Conservation (phyloP, 495 filamentous ascomycete genomes). For the Podospora bellae-mahoneyi region DNA sequence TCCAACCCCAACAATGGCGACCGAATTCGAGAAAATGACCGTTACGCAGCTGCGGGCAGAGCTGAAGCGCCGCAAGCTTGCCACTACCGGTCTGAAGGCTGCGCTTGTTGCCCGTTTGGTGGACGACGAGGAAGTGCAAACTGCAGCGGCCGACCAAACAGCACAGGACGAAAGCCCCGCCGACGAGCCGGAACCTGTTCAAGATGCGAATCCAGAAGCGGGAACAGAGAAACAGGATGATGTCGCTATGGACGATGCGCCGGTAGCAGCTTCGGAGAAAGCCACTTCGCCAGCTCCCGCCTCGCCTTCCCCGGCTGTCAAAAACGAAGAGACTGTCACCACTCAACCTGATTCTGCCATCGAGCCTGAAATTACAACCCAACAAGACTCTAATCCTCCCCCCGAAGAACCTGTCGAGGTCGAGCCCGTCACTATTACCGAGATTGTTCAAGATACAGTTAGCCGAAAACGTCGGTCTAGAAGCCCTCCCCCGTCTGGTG, state of each 20-base stretch:
- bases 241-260: neutral
- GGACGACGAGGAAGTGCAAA: slow-evolving; percentile 11
- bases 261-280: neutral
- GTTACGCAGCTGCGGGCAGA: slow-evolving; percentile 58
- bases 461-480: slow-evolving; percentile 73
- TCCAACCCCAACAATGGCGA: slow-evolving; percentile 41
- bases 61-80: slow-evolving; percentile 54
- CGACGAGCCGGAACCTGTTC: neutral
- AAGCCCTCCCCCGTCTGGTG: slow-evolving; percentile 56
- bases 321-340: neutral
- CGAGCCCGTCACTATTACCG: slow-evolving; percentile 16
- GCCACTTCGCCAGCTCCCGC: neutral
- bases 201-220: slow-evolving; percentile 4
- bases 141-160: slow-evolving; percentile 3
- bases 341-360: neutral
- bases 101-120: slow-evolving; percentile 53
- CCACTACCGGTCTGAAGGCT: slow-evolving; percentile 55
- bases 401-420: slow-evolving; percentile 15
- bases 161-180: slow-evolving; percentile 12
- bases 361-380: slow-evolving; percentile 15
- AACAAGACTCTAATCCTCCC: slow-evolving; percentile 21
- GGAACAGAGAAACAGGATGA: neutral
- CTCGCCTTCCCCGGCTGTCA: neutral
- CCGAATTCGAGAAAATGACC: slow-evolving; percentile 56
- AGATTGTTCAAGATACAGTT: slow-evolving; percentile 54